A percentile compares a stretch with the other conserved stretches of the same genome.
These are phyloP conservation scores for Clavaria fumosa DNA, from an alignment of 768 basidiomycete genomes.

Conservation along the genomic window DNA sequence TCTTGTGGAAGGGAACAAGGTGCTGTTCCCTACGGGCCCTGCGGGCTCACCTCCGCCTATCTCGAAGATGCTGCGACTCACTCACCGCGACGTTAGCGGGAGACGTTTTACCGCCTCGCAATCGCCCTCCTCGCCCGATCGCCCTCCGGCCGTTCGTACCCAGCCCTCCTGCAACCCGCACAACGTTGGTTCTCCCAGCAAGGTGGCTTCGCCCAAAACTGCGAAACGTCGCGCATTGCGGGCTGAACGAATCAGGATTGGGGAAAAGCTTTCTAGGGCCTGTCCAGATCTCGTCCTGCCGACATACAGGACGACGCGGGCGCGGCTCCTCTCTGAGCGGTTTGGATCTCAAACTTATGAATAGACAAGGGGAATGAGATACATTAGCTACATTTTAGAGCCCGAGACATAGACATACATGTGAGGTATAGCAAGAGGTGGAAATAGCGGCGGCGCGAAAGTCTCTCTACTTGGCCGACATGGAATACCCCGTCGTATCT, in stretches of 20 bases:
- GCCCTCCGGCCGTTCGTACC: neutral
- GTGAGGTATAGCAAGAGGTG: neutral
- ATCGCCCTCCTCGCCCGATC: neutral
- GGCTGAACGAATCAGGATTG: slow-evolving; percentile 24
- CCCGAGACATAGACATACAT: too few species aligned
- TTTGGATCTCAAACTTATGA: too few species aligned
- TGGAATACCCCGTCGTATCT: slow-evolving; percentile 69
- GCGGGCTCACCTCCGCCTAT: neutral
- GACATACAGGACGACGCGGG: slow-evolving; percentile 17
- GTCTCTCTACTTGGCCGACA: slow-evolving; percentile 55
- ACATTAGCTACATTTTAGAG: too few species aligned
- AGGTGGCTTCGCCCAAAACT: too few species aligned
- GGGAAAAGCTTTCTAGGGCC: slow-evolving; percentile 15
- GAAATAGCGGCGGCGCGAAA: neutral
- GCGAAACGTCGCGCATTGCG: slow-evolving; percentile 3
- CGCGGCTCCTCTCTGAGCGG: slow-evolving; percentile 11
- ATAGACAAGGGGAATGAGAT: too few species aligned
- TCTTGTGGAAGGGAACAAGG: too few species aligned
- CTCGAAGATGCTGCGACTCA: neutral
- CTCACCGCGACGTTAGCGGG: neutral
- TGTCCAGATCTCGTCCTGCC: slow-evolving; percentile 27
- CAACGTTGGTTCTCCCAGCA: neutral
- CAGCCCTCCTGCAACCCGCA: neutral
- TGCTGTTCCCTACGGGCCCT: too few species aligned
- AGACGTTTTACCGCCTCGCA: neutral